These are phyloP conservation scores for Colletotrichum acutatum DNA, from an alignment of 2,329 filamentous ascomycete species.

Conservation along the genomic window DNA sequence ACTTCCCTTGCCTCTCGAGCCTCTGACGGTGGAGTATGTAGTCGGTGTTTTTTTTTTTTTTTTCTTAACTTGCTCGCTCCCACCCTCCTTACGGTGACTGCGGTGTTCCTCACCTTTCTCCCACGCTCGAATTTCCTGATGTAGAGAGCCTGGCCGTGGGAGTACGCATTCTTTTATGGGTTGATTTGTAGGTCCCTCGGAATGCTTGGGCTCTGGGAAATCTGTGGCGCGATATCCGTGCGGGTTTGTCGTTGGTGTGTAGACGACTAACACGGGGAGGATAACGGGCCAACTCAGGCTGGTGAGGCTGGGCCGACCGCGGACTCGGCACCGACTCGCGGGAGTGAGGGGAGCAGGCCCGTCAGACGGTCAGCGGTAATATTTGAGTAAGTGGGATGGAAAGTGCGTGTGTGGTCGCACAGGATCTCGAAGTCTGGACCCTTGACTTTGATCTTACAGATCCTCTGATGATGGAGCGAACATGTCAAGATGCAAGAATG, in stretches of 20 bases:
- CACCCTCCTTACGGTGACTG: conserved; percentile 25
- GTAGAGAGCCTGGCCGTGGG: conserved; percentile 3
- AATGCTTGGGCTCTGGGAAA: background rate
- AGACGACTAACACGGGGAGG: conserved; percentile 6
- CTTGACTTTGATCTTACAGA: background rate
- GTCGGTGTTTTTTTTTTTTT: background rate
- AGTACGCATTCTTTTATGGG: background rate
- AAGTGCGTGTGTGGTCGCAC: conserved; percentile 1
- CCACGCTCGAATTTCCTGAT: conserved; percentile 24
- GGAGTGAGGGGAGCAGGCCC: background rate
- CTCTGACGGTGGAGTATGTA: conserved; percentile 31
- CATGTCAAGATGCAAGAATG: conserved; percentile 10
- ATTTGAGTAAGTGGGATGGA: background rate
- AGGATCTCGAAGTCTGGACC: background rate
- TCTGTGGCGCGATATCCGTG: conserved; percentile 11
- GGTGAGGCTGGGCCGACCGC: conserved; percentile 11
- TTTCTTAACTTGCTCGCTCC: conserved; percentile 21
- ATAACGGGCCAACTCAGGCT: too few relatives aligned
- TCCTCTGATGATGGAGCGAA: background rate
- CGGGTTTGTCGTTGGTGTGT: background rate
- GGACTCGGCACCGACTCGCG: conserved; percentile 3
- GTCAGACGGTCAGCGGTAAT: background rate
- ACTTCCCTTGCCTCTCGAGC: conserved; percentile 38
- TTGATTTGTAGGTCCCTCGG: background rate
- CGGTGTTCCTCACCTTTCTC: background rate